These are phyloP conservation scores for Cadophora malorum DNA, from an alignment of 2,329 filamentous ascomycete genomes.

Conservation along the genomic window DNA sequence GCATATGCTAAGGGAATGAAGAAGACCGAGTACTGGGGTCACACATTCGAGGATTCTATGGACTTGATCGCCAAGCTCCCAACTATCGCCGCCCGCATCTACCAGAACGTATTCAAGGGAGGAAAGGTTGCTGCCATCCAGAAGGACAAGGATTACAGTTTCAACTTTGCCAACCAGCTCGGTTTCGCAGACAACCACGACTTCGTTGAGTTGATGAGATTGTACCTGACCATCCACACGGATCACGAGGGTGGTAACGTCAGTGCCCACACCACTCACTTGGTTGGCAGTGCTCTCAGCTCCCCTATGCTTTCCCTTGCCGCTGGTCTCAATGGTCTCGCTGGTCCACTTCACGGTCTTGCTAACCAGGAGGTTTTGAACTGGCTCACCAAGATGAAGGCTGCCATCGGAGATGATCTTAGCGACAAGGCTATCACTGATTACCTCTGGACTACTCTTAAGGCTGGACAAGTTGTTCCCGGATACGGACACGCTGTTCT, in stretches of 20 bases:
- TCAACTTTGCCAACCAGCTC: slow-evolving; percentile 99
- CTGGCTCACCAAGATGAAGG: slow-evolving; percentile 99
- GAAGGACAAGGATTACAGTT: slow-evolving; percentile 99
- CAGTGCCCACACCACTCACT: slow-evolving; percentile 96
- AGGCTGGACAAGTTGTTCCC: slow-evolving; percentile 92
- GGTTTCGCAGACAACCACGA: slow-evolving; percentile 94
- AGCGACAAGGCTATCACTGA: slow-evolving; percentile 96
- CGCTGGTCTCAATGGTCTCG: slow-evolving; percentile 96
- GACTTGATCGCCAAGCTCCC: slow-evolving; percentile 99
- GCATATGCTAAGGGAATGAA: slow-evolving; percentile 98
- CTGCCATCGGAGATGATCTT: slow-evolving; percentile 88
- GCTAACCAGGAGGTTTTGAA: slow-evolving; percentile 99
- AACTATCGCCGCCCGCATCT: slow-evolving; percentile 97
- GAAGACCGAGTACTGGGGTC: slow-evolving; percentile 99
- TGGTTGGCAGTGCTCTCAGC: slow-evolving; percentile 95
- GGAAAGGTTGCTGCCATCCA: slow-evolving; percentile 95
- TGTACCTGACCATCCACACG: slow-evolving; percentile 99
- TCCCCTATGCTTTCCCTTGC: slow-evolving; percentile 97
- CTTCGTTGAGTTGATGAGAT: slow-evolving; percentile 97
- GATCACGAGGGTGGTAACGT: slow-evolving; percentile 99
- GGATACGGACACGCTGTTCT: slow-evolving; percentile 99
- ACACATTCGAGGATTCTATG: slow-evolving; percentile 99
- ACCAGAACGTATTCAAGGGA: slow-evolving; percentile 99
- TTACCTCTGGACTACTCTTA: slow-evolving; percentile 98
- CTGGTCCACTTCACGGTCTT: slow-evolving; percentile 96